phyloP scores from a whole-genome alignment of 768 basidiomycete species.

The Amanita polypyramis region DNA sequence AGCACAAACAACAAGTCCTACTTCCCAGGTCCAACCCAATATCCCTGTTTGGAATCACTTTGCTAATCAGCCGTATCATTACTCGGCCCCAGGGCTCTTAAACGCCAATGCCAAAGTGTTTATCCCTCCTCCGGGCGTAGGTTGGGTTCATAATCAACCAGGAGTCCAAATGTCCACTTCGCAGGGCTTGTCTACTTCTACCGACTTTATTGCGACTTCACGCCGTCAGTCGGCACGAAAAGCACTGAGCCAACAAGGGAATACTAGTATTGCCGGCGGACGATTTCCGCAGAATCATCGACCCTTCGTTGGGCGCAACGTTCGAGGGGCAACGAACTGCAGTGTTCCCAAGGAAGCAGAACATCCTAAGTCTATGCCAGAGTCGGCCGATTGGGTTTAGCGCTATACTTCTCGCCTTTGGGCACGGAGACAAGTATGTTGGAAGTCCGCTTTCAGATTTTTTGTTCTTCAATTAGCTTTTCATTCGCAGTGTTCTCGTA shows the following conservation, averaged over 20 bases:
- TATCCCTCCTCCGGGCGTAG: not conserved
- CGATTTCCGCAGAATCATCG: slow-evolving; percentile 15
- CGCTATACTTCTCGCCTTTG: slow-evolving; percentile 8
- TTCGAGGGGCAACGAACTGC: slow-evolving; percentile 15
- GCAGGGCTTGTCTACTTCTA: not conserved
- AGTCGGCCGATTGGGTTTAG: slow-evolving; percentile 22
- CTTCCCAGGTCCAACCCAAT: slow-evolving; percentile 16
- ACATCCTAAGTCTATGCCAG: slow-evolving; percentile 13
- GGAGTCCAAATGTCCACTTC: not conserved
- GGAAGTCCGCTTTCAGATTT: not conserved
- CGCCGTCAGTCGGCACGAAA: slow-evolving; percentile 18
- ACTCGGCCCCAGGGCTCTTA: slow-evolving; percentile 9
- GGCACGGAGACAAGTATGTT: not conserved
- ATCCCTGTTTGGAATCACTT: slow-evolving; percentile 11
- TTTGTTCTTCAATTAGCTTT: not conserved
- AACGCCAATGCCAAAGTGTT: slow-evolving; percentile 3
- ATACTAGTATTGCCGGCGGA: slow-evolving; percentile 9
- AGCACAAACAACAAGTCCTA: slow-evolving; percentile 14
- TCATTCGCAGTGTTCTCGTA: not conserved
- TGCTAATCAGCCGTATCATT: slow-evolving; percentile 24
- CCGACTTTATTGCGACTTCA: slow-evolving; percentile 1
- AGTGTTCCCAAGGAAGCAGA: slow-evolving; percentile 10
- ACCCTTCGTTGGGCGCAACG: slow-evolving; percentile 16
- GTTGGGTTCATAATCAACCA: not conserved
- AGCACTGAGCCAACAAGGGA: slow-evolving; percentile 12